phyloP scores from a whole-genome alignment of 2,329 filamentous ascomycete genomes.

The Hymenoscyphus infarciens region DNA sequence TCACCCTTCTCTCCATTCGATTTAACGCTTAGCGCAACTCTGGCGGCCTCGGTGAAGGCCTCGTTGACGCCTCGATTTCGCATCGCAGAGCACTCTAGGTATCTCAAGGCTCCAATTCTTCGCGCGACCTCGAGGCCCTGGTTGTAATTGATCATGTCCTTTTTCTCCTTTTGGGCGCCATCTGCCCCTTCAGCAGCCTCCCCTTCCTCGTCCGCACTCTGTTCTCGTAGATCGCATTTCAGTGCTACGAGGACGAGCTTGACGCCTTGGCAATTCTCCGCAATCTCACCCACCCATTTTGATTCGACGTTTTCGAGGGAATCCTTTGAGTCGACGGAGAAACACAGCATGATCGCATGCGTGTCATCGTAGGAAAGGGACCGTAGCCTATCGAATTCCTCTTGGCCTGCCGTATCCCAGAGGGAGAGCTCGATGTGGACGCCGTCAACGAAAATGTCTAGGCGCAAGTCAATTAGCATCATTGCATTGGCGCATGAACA shows the following conservation, averaged over 20 bases:
- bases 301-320: slow-evolving; percentile 97
- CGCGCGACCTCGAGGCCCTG: slow-evolving; percentile 87
- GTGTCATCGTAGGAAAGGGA: slow-evolving; percentile 96
- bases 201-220: slow-evolving; percentile 58
- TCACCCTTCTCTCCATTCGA: slow-evolving; percentile 56
- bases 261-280: slow-evolving; percentile 93
- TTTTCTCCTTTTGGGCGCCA: slow-evolving; percentile 52
- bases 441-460: slow-evolving; percentile 97
- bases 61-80: slow-evolving; percentile 97
- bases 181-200: slow-evolving; percentile 42
- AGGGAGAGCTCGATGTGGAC: slow-evolving; percentile 95
- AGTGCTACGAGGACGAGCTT: slow-evolving; percentile 93
- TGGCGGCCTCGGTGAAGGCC: slow-evolving; percentile 94
- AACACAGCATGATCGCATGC: slow-evolving; percentile 98
- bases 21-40: slow-evolving; percentile 78
- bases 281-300: slow-evolving; percentile 98
- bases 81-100: slow-evolving; percentile 98
- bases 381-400: slow-evolving; percentile 95
- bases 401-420: slow-evolving; percentile 97
- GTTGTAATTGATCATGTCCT: slow-evolving; percentile 81
- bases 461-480: slow-evolving; percentile 9
- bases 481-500: background rate
- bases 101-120: slow-evolving; percentile 86
- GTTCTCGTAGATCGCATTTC: slow-evolving; percentile 92
- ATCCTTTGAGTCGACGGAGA: slow-evolving; percentile 93